phyloP scores from a whole-genome alignment of 2,329 filamentous ascomycete genomes.

The Epichloe sp. region DNA sequence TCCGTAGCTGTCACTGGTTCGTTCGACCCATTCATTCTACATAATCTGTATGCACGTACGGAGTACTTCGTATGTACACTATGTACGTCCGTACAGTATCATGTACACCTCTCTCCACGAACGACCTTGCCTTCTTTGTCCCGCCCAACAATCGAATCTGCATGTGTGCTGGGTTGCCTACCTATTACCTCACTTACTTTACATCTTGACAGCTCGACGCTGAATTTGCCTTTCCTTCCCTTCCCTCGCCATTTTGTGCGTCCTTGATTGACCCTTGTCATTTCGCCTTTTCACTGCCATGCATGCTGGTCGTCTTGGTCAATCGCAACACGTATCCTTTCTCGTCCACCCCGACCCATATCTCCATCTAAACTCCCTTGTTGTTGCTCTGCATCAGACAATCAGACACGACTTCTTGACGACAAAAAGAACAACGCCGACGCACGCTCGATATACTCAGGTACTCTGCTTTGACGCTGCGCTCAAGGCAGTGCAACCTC shows the following conservation, averaged over 20 bases:
- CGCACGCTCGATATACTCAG: neutral
- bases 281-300: constrained; percentile 2
- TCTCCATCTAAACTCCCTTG: neutral
- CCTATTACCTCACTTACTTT: too few species aligned
- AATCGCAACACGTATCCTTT: neutral
- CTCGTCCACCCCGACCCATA: neutral
- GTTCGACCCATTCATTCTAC: too few species aligned
- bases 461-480: neutral
- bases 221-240: neutral
- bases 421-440: neutral
- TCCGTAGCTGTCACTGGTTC: too few species aligned
- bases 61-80: too few species aligned
- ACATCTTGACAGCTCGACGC: neutral
- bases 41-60: too few species aligned
- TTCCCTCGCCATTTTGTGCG: neutral
- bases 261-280: neutral
- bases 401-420: neutral
- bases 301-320: constrained; percentile 1
- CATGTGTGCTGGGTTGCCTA: too few species aligned
- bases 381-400: neutral
- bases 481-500: neutral
- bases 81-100: too few species aligned
- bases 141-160: too few species aligned
- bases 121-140: too few species aligned
- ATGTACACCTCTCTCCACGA: too few species aligned